Evolutionary conservation across 495 filamentous ascomycete genomes (phyloP), one percentile per base, ranked within the genome.

Genomic region (Xylaria palmicola): DNA sequence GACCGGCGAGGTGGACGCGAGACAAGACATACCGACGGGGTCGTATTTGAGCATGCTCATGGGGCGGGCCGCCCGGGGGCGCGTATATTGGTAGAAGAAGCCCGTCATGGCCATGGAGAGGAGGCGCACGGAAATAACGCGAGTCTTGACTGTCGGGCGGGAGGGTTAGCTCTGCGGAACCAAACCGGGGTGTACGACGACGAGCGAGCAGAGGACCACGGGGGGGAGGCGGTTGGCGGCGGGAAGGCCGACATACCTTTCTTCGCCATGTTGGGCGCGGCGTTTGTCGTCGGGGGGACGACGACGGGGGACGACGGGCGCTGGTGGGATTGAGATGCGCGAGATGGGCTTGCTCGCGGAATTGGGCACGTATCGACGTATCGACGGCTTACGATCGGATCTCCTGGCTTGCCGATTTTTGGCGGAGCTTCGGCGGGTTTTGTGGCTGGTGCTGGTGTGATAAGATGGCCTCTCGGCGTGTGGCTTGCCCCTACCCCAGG

Each of bases 41-140:
- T 99, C 95, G 74, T 99, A 98, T 79, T 99, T 99, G 64, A 98
- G 81, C 92, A 98, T 96, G 77, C 90, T 93, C 75, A 98, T 83
- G 37, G 95, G 94, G 39, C 87, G 79, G 59, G 93, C 82, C 24
- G 81, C 79, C 51, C 95, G 88, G 15, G 93, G 92, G 30, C 95
- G 89, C 55, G 89, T 82, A 72, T 92, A 83, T 56, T 90, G 95
- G 74, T 90, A 90, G 81, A 91, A 99, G 81, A 89, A 99, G 67
- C 95, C 95, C 13, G 95, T 99, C 86, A 96, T 87, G 62, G 95
- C 95, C 95, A 98, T 99, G 56, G 92, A 96, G 74, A 99, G 81
- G 55, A 99, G 89, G 71, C 95, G 92, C 70, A 98, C 94, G 68
- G 87, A 81, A 69, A 98, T 86, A 54, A 92, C 90, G 66, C 95